Evolutionary conservation across 805 yeast genomes (phyloP), one percentile per base, ranked within the genome.

Genomic region (Saccharomycopsis sp.): DNA sequence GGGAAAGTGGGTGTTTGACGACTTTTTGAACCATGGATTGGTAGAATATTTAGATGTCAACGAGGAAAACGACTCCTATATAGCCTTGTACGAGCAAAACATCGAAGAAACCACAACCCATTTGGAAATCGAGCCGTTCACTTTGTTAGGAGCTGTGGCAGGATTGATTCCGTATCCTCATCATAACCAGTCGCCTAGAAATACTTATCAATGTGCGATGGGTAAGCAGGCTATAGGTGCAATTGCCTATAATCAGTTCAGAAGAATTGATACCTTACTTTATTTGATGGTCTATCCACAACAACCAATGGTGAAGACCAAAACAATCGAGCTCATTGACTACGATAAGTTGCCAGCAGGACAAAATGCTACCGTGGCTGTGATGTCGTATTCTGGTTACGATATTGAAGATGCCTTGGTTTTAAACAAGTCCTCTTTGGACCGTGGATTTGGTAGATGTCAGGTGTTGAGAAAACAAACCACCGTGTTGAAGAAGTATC

Each of bases 151-250:
- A 58, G 97, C 96, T 0, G 96, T 89, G 57, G 97, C 96, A 0
- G 96, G 96, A 25, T 78, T 89, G 65, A 89, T 89, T 77, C 96
- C 96, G 19, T 89, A 89, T 68, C 96, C 96, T 52, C 96, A 89
- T 69, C 96, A 89, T 70, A 89, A 89, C 73, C 96, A 89, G 74
- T 87, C 96, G 2, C 96, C 96, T 51, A 83, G 96, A 78, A 89
- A 89, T 73, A 89, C 96, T 2, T 89, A 89, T 73, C 96, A 89
- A 73, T 89, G 96, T 79, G 96, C 96, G 69, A 89, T 89, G 96
- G 96, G 97, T 84, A 90, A 90, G 74, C 99, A 94, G 76, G 99
- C 99, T n/a, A 93, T 94, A 72, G 99, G 99, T 65, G 98, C 98
- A 1, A 94, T 94, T 73, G 97, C 96, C 9, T 94, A 94, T 71